Base-by-base conservation (phyloP, 371 early-diverging fungal genomes). In the Mortierella polycephala region DNA sequence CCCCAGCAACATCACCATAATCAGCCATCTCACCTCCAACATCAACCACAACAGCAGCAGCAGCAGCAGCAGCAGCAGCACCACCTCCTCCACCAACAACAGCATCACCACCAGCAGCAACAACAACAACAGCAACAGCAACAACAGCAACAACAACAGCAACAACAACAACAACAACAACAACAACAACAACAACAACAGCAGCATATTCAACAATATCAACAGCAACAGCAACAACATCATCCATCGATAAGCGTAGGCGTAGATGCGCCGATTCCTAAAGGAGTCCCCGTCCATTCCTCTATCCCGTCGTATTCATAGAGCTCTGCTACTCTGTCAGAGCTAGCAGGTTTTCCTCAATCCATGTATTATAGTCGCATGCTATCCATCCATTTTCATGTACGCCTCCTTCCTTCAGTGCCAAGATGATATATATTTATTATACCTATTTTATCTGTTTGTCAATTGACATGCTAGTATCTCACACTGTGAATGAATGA, bases 231-330 rank as follows among this genome's bases (percentile, higher is more conserved):
- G 68, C 54, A 41, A n/a, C 57, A 62, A 47, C 23, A 50, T n/a
- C 20, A 54, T 37, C 57, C 69, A 9, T 49, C 69, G 6, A 53
- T 59, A 10, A 46, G 18, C 18, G 47, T 71, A 20, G 61, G 20
- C 20, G 60, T 71, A 62, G 72, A 62, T 21, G n/a, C 47, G 13
- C n/a, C 64, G 18, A 37, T 70, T 18, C 51, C 61, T 44, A 30
- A 23, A 18, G 54, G 57, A 30, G 57, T 21, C 41, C 46, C 47
- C 37, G 41, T 50, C 7, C 67, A 62, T 45, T 57, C 62, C 14
- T 62, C 73, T 11, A 62, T 62, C 21, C 74, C 63, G 14, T 63
- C 67, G 21, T 66, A 50, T 40, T 57, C 64, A 52, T 74, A 67
- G 47, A 30, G 14, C 45, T 18, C 30, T 30, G 16, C 12, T 42